Base-by-base conservation (phyloP, 805 yeast species). In the Wickerhamomyces ciferrii region DNA sequence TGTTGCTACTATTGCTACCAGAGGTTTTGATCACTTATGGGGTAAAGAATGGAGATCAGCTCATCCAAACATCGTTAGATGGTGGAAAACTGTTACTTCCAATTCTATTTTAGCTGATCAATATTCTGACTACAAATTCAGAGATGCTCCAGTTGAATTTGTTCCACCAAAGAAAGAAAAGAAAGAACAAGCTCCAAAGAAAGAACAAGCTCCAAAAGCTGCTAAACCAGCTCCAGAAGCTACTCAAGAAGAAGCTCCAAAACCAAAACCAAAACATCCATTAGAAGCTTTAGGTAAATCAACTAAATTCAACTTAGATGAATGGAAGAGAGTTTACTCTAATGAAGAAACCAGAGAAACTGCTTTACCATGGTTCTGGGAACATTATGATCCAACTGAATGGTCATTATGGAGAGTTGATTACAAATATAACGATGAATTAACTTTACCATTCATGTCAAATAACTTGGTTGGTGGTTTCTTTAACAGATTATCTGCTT, bases 321-420 rank as follows among this genome's bases (percentile, higher is more conserved):
- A 88, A 71, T 91, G 97, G 95, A 94, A 94, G 83, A 86, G 97
- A 76, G 73, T 74, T 56, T 92, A 94, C 84, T 90, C 97, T 54
- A 94, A 92, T 80, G 92, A 89, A 75, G 98, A 94, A 63, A 92
- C 98, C 67, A 87, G 97, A 75, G 84, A 81, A 67, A 82, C 72
- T 57, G 96, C 97, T 56, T 77, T 92, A 59, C 98, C 98, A 68
- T 94, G 92, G 91, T 94, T 92, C 91, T 94, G 97, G 97, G 86
- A 85, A 69, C 83, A 86, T 76, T 92, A 77, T 79, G 84, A 92
- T 75, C 82, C 94, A 55, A 77, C 81, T 55, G 98, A 92, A 74
- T 92, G 91, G 89, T 91, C 98, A 47, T 70, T 92, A 62, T 92
- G 89, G 89, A 88, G 79, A 79, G 96, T 91, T 62, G 95, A 82